Conservation (phyloP, 2,329 filamentous ascomycete genomes). For the Colletotrichum spinosum region DNA sequence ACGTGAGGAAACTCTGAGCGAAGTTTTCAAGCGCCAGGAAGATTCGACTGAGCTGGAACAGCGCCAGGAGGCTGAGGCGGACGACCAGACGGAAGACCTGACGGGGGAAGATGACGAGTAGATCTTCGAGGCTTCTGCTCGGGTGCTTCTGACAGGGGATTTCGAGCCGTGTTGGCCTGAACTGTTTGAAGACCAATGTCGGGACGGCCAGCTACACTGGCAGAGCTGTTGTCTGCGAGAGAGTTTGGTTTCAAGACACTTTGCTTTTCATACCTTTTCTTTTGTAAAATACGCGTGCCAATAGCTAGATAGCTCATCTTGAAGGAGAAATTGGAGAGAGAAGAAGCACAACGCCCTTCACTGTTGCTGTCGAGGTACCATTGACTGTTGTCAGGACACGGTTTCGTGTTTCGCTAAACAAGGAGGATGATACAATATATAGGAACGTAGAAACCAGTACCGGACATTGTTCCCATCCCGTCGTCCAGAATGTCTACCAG, state of each 20-base stretch:
- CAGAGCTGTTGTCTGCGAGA: slow-evolving; percentile 22
- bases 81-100: not conserved
- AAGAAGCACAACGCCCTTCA: slow-evolving; percentile 5
- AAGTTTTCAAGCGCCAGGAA: slow-evolving; percentile 26
- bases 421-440: no score
- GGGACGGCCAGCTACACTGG: slow-evolving; percentile 26
- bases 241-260: not conserved
- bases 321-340: slow-evolving; percentile 5
- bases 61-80: slow-evolving; percentile 11
- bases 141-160: no score
- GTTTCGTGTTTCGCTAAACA: no score
- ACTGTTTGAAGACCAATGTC: not conserved
- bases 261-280: not conserved
- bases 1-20: slow-evolving; percentile 11
- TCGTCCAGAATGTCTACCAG: no score
- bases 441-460: no score
- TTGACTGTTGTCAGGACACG: no score
- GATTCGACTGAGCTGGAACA: slow-evolving; percentile 5
- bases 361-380: not conserved
- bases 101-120: not conserved
- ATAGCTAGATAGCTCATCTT: slow-evolving; percentile 16
- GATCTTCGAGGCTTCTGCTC: no score
- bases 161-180: not conserved
- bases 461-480: no score
- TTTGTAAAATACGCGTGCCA: slow-evolving; percentile 11